Evolutionary conservation across 1,284 basidiomycete species (phyloP).

Genomic region (Trametes versicolor): DNA sequence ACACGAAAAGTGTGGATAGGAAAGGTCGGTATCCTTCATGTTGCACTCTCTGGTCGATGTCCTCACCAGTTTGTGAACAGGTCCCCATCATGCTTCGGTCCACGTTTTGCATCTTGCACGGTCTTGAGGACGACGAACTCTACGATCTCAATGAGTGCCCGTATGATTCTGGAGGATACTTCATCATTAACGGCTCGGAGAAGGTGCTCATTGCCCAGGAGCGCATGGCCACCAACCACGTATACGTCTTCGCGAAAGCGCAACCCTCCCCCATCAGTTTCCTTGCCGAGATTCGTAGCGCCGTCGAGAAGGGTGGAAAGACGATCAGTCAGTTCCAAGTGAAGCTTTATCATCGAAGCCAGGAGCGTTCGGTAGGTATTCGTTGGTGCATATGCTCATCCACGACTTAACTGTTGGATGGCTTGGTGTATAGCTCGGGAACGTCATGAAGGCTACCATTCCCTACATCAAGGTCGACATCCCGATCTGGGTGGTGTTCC

Average conservation of each 20-base stretch:
- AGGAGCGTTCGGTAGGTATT: slow-evolving; percentile 82
- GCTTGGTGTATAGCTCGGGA: slow-evolving; percentile 68
- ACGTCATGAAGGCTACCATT: slow-evolving; percentile 97
- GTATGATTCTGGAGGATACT: slow-evolving; percentile 98
- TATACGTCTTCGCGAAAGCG: slow-evolving; percentile 99
- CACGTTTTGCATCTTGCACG: slow-evolving; percentile 92
- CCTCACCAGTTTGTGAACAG: slow-evolving; percentile 51
- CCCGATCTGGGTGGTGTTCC: slow-evolving; percentile 99
- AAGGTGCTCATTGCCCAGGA: slow-evolving; percentile 99
- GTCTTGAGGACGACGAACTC: slow-evolving; percentile 81
- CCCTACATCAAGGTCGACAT: slow-evolving; percentile 99
- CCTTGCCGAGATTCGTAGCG: slow-evolving; percentile 97
- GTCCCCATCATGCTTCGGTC: slow-evolving; percentile 99
- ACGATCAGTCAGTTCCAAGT: slow-evolving; percentile 99
- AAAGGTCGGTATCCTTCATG: slow-evolving; percentile 69
- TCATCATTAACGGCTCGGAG: slow-evolving; percentile 99
- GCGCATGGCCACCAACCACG: slow-evolving; percentile 99
- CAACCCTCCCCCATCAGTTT: slow-evolving; percentile 97
- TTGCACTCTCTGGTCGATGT: slow-evolving; percentile 8
- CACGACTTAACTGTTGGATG: slow-evolving; percentile 12
- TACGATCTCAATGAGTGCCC: slow-evolving; percentile 97
- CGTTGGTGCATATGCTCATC: slow-evolving; percentile 9
- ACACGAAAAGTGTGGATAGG: slow-evolving; percentile 95
- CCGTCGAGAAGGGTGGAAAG: slow-evolving; percentile 98
- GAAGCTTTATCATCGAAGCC: slow-evolving; percentile 93